These are phyloP conservation scores for Penicillium odoratum DNA, from an alignment of 495 filamentous ascomycete genomes.

Conservation along the genomic window DNA sequence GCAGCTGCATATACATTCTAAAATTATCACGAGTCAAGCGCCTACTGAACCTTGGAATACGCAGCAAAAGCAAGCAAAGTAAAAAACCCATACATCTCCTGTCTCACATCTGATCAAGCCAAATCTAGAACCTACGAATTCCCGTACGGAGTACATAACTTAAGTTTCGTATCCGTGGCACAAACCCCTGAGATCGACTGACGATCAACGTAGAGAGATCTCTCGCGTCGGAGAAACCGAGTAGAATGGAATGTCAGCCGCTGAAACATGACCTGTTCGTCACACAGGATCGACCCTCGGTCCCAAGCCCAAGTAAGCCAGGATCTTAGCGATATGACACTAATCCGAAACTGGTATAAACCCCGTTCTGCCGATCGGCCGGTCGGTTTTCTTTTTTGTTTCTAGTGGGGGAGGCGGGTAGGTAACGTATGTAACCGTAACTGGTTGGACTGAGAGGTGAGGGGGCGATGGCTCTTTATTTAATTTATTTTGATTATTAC, in stretches of 20 bases:
- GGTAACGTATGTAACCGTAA: background rate
- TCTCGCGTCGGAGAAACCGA: conserved; percentile 5
- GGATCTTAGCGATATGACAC: conserved; percentile 7
- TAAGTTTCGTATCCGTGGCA: no score
- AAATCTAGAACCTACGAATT: no score
- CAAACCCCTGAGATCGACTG: conserved; percentile 19
- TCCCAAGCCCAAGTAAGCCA: background rate
- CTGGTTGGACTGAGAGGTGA: background rate
- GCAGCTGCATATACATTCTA: no score
- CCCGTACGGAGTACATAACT: no score
- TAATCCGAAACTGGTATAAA: conserved; percentile 6
- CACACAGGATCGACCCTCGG: conserved; percentile 18
- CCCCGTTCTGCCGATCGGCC: conserved; percentile 15
- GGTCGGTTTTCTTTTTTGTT: background rate
- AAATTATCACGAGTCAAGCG: no score
- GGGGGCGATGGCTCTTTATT: no score
- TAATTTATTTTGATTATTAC: background rate
- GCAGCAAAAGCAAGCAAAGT: no score
- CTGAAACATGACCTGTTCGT: conserved; percentile 34
- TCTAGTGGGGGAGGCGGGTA: background rate
- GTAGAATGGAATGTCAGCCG: conserved; percentile 14
- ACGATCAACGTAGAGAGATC: conserved; percentile 17
- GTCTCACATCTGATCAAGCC: no score
- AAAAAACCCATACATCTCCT: no score
- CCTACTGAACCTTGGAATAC: no score